Conservation (phyloP, 345 rosid genomes). For the Murraya koenigii region DNA sequence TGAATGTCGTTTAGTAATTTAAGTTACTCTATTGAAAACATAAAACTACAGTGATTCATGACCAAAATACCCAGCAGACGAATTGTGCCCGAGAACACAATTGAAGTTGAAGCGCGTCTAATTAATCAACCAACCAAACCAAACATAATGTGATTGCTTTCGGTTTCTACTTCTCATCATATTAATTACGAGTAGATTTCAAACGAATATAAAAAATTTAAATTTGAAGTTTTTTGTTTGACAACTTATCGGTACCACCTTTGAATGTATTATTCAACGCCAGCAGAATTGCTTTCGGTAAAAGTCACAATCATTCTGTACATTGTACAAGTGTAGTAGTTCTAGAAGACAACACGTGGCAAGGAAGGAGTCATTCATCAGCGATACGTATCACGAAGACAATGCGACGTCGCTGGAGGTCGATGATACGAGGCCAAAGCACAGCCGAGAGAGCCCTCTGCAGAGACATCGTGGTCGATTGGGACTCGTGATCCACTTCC, state of each 20-base stretch:
- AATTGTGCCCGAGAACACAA: neutral
- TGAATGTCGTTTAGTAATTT: no score
- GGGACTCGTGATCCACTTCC: neutral
- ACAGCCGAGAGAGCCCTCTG: neutral
- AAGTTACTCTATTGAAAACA: no score
- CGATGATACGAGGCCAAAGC: neutral
- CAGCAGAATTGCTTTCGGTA: neutral
- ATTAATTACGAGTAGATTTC: no score
- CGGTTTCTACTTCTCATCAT: neutral
- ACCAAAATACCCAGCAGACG: neutral
- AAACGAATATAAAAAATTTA: no score
- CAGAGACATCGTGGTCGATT: neutral
- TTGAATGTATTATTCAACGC: neutral
- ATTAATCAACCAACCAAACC: neutral
- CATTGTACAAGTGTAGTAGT: neutral
- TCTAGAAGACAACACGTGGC: neutral
- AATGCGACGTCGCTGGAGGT: neutral
- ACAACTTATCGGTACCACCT: neutral
- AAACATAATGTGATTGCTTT: neutral
- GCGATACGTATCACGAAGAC: neutral
- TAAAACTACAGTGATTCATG: neutral
- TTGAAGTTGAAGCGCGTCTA: neutral
- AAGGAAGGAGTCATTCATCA: neutral
- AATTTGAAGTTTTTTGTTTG: no score
- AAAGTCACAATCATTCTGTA: neutral